Conservation (phyloP, 1,139 yeast species). For the Barnettozyma hawaiiensis region DNA sequence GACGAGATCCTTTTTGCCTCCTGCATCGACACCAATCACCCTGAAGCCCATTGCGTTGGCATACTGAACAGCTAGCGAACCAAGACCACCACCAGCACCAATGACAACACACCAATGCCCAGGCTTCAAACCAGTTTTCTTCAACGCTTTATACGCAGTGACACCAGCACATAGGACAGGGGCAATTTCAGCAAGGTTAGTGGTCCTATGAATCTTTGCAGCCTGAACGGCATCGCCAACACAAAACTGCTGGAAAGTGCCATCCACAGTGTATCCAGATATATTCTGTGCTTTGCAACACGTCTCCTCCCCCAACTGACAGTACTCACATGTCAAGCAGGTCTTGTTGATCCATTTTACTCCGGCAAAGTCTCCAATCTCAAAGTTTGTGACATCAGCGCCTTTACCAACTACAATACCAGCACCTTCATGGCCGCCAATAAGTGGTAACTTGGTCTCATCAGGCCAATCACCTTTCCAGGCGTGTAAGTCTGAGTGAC, state of each 20-base stretch:
- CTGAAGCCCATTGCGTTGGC: slow-evolving; percentile 59
- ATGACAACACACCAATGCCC: slow-evolving; percentile 61
- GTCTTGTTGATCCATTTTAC: slow-evolving; percentile 61
- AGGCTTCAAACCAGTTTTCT: slow-evolving; percentile 47
- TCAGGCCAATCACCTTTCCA: slow-evolving; percentile 82
- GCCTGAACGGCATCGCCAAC: slow-evolving; percentile 64
- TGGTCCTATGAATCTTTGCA: slow-evolving; percentile 48
- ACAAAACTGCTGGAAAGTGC: slow-evolving; percentile 61
- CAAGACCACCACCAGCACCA: slow-evolving; percentile 66
- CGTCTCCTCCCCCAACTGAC: slow-evolving; percentile 48
- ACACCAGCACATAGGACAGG: slow-evolving; percentile 65
- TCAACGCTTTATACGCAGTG: slow-evolving; percentile 61
- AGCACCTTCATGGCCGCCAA: slow-evolving; percentile 69
- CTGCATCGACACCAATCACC: slow-evolving; percentile 57
- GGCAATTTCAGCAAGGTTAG: slow-evolving; percentile 51
- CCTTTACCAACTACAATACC: slow-evolving; percentile 59
- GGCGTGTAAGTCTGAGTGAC: slow-evolving; percentile 76
- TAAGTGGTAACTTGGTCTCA: slow-evolving; percentile 59
- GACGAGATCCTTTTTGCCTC: slow-evolving; percentile 48
- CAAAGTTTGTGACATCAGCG: slow-evolving; percentile 50
- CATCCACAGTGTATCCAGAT: slow-evolving; percentile 63
- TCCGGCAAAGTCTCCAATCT: slow-evolving; percentile 58
- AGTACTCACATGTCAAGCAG: slow-evolving; percentile 53
- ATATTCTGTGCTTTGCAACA: slow-evolving; percentile 54
- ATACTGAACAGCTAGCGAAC: slow-evolving; percentile 56